phyloP scores from a whole-genome alignment of 306 rosid species.

The Carpinus viminea region DNA sequence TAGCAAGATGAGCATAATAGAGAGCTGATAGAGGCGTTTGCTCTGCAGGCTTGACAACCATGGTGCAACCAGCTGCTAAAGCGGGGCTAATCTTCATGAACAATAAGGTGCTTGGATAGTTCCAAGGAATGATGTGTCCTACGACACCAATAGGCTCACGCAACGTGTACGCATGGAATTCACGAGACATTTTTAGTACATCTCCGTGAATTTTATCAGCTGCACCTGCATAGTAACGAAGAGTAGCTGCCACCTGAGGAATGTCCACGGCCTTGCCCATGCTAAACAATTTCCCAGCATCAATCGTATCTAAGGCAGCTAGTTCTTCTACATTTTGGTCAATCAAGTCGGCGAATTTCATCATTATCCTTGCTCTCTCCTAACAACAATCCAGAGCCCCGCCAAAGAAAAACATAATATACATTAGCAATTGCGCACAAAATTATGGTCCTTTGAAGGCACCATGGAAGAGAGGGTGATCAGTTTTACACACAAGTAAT shows the following conservation, averaged over 20 bases:
- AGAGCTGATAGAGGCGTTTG: slow-evolving; percentile 89
- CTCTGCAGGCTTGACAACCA: slow-evolving; percentile 86
- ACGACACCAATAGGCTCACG: slow-evolving; percentile 80
- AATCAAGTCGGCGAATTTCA: slow-evolving; percentile 67
- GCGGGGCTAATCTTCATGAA: slow-evolving; percentile 61
- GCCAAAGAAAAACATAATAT: neutral
- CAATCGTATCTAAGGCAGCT: slow-evolving; percentile 71
- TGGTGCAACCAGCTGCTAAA: slow-evolving; percentile 89
- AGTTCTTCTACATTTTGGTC: slow-evolving; percentile 61
- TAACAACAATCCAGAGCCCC: slow-evolving; percentile 17
- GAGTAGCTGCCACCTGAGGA: slow-evolving; percentile 34
- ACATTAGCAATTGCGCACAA: neutral
- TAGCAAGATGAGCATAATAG: slow-evolving; percentile 74
- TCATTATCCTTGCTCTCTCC: slow-evolving; percentile 63
- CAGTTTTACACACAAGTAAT: no score
- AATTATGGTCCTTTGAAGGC: neutral
- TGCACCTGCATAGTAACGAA: slow-evolving; percentile 88
- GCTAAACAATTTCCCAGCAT: slow-evolving; percentile 62
- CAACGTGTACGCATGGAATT: slow-evolving; percentile 67
- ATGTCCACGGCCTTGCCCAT: slow-evolving; percentile 47
- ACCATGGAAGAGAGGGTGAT: no score
- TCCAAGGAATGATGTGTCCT: slow-evolving; percentile 90
- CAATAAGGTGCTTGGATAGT: slow-evolving; percentile 61
- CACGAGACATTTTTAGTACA: slow-evolving; percentile 48
- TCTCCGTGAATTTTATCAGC: slow-evolving; percentile 89